These are phyloP conservation scores for Poterioochromonas sp. DNA, from an alignment of 352 stramenopile species.

Conservation along the genomic window DNA sequence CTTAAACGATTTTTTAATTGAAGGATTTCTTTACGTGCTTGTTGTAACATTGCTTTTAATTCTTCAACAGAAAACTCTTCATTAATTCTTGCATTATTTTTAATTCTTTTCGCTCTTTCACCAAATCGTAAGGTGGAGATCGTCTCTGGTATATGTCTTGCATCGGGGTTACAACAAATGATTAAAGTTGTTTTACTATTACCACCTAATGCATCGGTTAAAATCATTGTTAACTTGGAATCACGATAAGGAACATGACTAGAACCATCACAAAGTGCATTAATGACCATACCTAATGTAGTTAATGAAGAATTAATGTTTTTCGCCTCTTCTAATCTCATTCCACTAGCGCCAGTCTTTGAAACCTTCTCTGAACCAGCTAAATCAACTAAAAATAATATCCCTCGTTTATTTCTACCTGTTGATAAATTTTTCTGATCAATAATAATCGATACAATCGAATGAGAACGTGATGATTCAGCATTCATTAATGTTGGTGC, in stretches of 20 bases:
- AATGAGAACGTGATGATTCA: constrained; percentile 74
- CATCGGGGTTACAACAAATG: not conserved
- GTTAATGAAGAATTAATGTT: constrained; percentile 72
- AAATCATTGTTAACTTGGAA: constrained; percentile 35
- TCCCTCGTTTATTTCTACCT: constrained; percentile 50
- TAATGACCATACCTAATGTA: constrained; percentile 31
- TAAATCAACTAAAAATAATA: constrained; percentile 82
- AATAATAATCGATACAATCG: constrained; percentile 72
- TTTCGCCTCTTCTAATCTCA: constrained; percentile 74
- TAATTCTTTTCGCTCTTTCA: constrained; percentile 37
- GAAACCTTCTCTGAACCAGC: constrained; percentile 67
- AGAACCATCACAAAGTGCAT: constrained; percentile 23
- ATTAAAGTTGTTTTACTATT: constrained; percentile 31
- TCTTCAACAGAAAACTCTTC: constrained; percentile 12
- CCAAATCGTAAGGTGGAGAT: constrained; percentile 25
- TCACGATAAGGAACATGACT: constrained; percentile 37
- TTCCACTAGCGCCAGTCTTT: constrained; percentile 67
- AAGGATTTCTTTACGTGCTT: constrained; percentile 10
- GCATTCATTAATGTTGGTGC: constrained; percentile 82
- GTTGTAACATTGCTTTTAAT: not conserved
- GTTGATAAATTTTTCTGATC: constrained; percentile 43
- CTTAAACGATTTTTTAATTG: constrained; percentile 1
- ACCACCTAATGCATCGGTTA: constrained; percentile 30
- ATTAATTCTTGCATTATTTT: constrained; percentile 32
- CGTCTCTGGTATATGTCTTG: not conserved